phyloP scores from a whole-genome alignment of 108 stramenopile species.

The Cyclotella sp. region DNA sequence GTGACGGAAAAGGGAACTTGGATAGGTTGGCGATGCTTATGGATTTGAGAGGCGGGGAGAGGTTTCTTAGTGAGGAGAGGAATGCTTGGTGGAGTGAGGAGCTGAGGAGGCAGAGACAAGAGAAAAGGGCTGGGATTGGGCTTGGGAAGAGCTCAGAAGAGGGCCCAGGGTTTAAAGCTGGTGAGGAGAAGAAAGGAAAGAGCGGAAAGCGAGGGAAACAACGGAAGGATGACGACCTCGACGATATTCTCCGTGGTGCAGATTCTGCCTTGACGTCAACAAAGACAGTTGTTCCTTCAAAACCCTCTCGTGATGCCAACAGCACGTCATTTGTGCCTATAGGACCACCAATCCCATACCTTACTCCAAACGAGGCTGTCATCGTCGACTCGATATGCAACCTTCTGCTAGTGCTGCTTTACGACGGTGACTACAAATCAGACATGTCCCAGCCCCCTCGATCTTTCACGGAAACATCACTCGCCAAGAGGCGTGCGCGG shows the following conservation, averaged over 20 bases:
- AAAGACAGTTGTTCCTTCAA: constrained; percentile 12
- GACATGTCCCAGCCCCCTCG: constrained; percentile 48
- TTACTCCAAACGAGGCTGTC: constrained; percentile 47
- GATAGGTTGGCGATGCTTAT: constrained; percentile 65
- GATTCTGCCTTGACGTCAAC: constrained; percentile 7
- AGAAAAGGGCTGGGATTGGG: constrained; percentile 4
- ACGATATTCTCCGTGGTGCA: constrained; percentile 62
- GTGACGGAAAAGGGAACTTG: constrained; percentile 55
- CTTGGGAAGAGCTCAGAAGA: neutral
- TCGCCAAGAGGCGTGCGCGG: constrained; percentile 34
- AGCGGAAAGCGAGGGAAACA: constrained; percentile 44
- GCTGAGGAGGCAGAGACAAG: constrained; percentile 6
- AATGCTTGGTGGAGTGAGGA: constrained; percentile 53
- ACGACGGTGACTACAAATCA: constrained; percentile 47
- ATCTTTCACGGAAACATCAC: constrained; percentile 45
- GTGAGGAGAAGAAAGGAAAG: constrained; percentile 6
- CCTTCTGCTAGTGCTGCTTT: constrained; percentile 62
- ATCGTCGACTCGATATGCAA: constrained; percentile 57
- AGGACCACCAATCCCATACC: constrained; percentile 41
- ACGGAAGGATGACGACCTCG: constrained; percentile 71
- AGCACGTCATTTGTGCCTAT: constrained; percentile 10
- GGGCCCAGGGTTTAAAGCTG: constrained; percentile 5
- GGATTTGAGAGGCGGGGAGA: constrained; percentile 68
- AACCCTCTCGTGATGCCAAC: constrained; percentile 7
- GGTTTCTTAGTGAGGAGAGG: constrained; percentile 50